Percentiles rank a stretch among this genome's conserved stretches.
Conservation (phyloP, 805 yeast species). For the Wickerhamiella australiensis region DNA sequence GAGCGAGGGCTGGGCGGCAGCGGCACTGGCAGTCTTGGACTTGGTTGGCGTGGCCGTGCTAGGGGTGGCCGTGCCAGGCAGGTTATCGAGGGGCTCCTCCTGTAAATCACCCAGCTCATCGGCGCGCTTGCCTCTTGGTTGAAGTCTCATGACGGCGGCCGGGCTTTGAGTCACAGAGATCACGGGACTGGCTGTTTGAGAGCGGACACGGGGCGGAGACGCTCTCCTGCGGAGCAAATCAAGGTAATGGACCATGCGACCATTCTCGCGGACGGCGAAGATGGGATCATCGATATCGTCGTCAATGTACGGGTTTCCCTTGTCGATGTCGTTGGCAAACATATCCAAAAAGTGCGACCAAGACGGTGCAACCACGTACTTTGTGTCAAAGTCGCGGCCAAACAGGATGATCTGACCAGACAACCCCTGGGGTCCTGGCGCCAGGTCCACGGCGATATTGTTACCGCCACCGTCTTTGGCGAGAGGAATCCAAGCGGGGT, state of each 20-base stretch:
- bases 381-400: conserved; percentile 89
- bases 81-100: not conserved
- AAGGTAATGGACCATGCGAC: conserved; percentile 60
- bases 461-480: conserved; percentile 83
- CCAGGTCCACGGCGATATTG: conserved; percentile 79
- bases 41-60: too few relatives aligned
- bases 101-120: not conserved
- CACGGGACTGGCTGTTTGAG: not conserved
- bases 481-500: conserved; percentile 83
- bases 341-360: conserved; percentile 81
- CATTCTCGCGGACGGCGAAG: conserved; percentile 43
- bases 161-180: not conserved
- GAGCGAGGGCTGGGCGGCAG: not conserved
- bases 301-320: conserved; percentile 64
- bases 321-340: conserved; percentile 79
- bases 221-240: conserved; percentile 34
- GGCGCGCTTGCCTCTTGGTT: not conserved
- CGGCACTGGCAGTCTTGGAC: not conserved
- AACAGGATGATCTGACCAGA: conserved; percentile 88
- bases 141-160: conserved; percentile 1
- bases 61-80: not conserved
- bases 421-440: conserved; percentile 64
- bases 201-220: not conserved
- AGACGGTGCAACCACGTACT: conserved; percentile 70
- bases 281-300: conserved; percentile 52